Evolutionary conservation across 1,284 basidiomycete genomes (phyloP), one percentile per base, ranked within the genome.

Genomic region (Cystobasidium slooffiae): DNA sequence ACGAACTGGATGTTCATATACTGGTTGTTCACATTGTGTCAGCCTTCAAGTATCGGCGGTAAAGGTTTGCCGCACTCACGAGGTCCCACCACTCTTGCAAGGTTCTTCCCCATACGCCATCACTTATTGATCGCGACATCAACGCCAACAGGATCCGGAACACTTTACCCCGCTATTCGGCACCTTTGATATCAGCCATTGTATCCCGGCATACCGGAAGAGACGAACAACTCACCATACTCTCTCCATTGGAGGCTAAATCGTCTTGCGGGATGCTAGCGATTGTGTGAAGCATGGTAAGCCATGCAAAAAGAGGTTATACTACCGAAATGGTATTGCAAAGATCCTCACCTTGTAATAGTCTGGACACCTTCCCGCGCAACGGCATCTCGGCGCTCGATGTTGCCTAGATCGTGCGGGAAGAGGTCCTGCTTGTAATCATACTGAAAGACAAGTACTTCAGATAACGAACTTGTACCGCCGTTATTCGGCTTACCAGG

Each of bases 21-120:
- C 59, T 68, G 41, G 53, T 1, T 18, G 43, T 12, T 20, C 20
- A 10, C 37, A 46, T 49, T 6, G 6, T 49, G 6, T 49, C 46
- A 49, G n/a, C 14, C 46, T n/a, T n/a, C 12, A 49, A 12, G 12
- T 49, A 49, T n/a, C 12, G 18, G 12, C 59, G 14, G 39, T 39
- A 61, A 37, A 1, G 8, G 20, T 37, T 31, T 8, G 9, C 18
- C 10, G 24, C 37, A 61, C 68, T 44, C 31, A 69, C 68, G 6
- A 72, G 47, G 44, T 53, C 51, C 70, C 70, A 64, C 62, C 62
- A 72, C n/a, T 72, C 61, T 31, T 72, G 61, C 47, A 72, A 41
- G 6, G 61, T 65, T 1, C 51, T 8, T 8, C 46, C 70, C 70
- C 70, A 72, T 9, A 65, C 31, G 5, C 59, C 70, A 22, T 65